Conservation (phyloP, 345 rosid species). For the Moricandia moricandioides region DNA sequence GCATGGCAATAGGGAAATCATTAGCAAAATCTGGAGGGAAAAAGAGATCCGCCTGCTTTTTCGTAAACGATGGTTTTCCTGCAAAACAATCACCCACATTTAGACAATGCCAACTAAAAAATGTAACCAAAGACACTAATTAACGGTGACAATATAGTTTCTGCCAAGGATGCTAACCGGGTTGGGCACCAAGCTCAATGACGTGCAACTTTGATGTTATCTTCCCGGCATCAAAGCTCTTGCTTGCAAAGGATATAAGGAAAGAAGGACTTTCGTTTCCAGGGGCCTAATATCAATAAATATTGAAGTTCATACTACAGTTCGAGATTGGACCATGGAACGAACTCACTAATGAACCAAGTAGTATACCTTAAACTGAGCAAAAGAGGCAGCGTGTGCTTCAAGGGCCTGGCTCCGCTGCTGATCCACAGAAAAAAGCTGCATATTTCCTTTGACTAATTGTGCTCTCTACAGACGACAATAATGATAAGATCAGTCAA, state of each 20-base stretch:
- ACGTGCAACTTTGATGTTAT: constrained; percentile 89
- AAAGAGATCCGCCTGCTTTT: constrained; percentile 98
- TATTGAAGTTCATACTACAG: constrained; percentile 11
- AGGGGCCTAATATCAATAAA: constrained; percentile 52
- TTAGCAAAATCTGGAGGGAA: constrained; percentile 98
- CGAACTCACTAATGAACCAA: neutral
- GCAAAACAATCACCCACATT: constrained; percentile 26
- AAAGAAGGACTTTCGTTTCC: constrained; percentile 94
- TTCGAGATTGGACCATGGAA: constrained; percentile 1
- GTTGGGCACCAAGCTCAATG: constrained; percentile 98
- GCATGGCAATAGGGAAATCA: constrained; percentile 99
- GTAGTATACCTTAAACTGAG: constrained; percentile 58
- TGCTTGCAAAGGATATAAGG: constrained; percentile 89
- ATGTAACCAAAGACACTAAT: neutral
- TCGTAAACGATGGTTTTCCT: constrained; percentile 92
- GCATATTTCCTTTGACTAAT: constrained; percentile 93
- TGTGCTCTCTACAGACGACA: constrained; percentile 66
- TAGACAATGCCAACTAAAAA: neutral
- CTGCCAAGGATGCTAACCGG: constrained; percentile 47
- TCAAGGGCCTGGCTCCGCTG: too few relatives aligned
- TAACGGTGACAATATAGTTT: neutral
- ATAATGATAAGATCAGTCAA: constrained; percentile 7
- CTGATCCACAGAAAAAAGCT: constrained; percentile 87
- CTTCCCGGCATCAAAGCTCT: constrained; percentile 87
- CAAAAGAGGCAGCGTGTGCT: too few relatives aligned